Conservation (phyloP, 495 filamentous ascomycete species). For the Neurospora sublineolata region DNA sequence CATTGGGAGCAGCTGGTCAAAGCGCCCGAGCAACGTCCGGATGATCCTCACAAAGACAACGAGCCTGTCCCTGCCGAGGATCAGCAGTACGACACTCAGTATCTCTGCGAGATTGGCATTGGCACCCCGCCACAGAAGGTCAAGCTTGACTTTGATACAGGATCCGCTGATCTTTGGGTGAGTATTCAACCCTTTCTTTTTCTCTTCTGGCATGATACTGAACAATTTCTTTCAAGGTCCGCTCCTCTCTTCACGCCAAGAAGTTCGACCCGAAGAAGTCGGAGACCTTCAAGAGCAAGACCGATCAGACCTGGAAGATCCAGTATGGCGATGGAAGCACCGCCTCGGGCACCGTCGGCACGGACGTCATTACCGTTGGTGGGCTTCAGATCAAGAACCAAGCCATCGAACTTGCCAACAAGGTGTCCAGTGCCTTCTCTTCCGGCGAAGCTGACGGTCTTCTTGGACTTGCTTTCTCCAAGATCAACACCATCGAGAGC, state of each 20-base stretch:
- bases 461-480: conserved; percentile 58
- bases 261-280: conserved; percentile 52
- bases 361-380: conserved; percentile 55
- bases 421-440: conserved; percentile 51
- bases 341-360: conserved; percentile 60
- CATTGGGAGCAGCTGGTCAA: conserved; percentile 38
- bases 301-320: conserved; percentile 53
- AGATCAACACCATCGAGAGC: conserved; percentile 55
- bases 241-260: conserved; percentile 29
- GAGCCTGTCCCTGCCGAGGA: conserved; percentile 53
- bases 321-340: conserved; percentile 62
- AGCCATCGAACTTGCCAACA: conserved; percentile 56
- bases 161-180: conserved; percentile 71
- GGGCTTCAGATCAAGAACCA: conserved; percentile 58
- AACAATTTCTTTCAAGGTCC: conserved; percentile 39
- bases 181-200: conserved; percentile 5
- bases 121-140: conserved; percentile 59
- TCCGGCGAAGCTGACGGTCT: conserved; percentile 56
- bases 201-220: not conserved
- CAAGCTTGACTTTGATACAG: conserved; percentile 65
- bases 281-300: conserved; percentile 43
- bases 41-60: not conserved
- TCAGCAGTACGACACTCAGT: conserved; percentile 60
- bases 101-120: conserved; percentile 54
- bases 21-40: not conserved